phyloP scores from a whole-genome alignment of 208 protist species.

The Acanthamoeba lenticulata region DNA sequence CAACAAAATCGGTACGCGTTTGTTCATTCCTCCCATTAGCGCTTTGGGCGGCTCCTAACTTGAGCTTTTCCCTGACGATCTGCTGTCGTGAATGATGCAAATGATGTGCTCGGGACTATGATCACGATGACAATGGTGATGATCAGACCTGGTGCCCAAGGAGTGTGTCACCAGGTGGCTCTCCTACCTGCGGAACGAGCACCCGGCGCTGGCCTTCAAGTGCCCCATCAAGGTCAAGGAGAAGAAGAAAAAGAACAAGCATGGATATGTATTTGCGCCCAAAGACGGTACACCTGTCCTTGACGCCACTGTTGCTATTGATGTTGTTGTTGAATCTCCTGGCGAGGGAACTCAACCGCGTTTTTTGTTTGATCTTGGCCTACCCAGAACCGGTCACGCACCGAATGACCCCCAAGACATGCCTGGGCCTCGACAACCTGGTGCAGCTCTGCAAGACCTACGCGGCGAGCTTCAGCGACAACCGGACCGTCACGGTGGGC shows the following conservation, averaged over 20 bases:
- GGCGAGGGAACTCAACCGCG: no score
- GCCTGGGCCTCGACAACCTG: neutral
- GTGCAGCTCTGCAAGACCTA: neutral
- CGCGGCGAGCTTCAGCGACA: neutral
- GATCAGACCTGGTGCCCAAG: conserved; percentile 43
- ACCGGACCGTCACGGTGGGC: neutral
- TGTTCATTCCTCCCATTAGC: neutral
- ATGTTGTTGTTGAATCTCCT: no score
- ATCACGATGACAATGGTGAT: no score
- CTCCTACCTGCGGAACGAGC: neutral
- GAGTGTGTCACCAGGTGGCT: conserved; percentile 8
- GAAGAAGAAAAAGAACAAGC: neutral
- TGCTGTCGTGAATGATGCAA: neutral
- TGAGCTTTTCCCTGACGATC: no score
- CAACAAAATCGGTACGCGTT: conserved; percentile 17
- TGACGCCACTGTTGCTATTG: no score
- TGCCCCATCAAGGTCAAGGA: conserved; percentile 39
- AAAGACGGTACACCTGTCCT: no score
- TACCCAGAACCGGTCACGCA: neutral
- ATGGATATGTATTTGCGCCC: no score
- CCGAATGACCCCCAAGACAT: neutral
- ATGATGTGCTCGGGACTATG: neutral
- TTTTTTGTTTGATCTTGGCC: neutral
- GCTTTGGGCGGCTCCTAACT: neutral
- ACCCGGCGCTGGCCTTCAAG: conserved; percentile 37